A percentile compares a stretch with the other conserved stretches of the same genome.
Evolutionary conservation across 2,329 filamentous ascomycete species (phyloP).

Genomic region (Lecanicillium sp.): DNA sequence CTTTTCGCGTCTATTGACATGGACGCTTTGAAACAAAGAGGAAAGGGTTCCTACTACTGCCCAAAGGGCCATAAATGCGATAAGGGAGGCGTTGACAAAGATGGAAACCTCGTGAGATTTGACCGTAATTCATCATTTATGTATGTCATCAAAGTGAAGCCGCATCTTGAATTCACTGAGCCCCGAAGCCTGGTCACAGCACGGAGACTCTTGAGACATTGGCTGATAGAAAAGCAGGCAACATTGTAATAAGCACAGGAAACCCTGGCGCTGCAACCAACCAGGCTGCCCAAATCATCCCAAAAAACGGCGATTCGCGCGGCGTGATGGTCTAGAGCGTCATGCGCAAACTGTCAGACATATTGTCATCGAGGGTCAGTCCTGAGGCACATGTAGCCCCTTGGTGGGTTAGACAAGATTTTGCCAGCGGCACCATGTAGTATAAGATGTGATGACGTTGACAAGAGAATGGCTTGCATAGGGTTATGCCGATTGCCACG

Average conservation of each 20-base stretch:
- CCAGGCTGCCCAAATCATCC: slow-evolving; percentile 32
- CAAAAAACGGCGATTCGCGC: slow-evolving; percentile 33
- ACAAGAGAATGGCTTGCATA: too few relatives aligned
- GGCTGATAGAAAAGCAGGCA: slow-evolving; percentile 21
- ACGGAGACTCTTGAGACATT: too few relatives aligned
- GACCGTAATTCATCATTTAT: slow-evolving; percentile 34
- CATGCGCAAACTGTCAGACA: slow-evolving; percentile 33
- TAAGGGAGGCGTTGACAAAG: slow-evolving; percentile 32
- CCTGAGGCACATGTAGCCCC: slow-evolving; percentile 16
- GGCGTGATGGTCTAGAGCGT: slow-evolving; percentile 32
- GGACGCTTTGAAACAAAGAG: slow-evolving; percentile 29
- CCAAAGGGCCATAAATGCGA: slow-evolving; percentile 26
- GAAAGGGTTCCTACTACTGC: slow-evolving; percentile 30
- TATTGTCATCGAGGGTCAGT: slow-evolving; percentile 14
- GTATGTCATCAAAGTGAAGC: slow-evolving; percentile 16
- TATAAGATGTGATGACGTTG: too few relatives aligned
- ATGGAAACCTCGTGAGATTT: slow-evolving; percentile 29
- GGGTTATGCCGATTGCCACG: too few relatives aligned
- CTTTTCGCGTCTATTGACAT: slow-evolving; percentile 28
- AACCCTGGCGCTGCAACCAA: slow-evolving; percentile 31
- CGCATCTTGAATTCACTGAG: too few relatives aligned
- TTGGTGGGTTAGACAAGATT: too few relatives aligned
- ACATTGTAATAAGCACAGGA: slow-evolving; percentile 35
- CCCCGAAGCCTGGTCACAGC: too few relatives aligned
- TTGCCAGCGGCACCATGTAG: too few relatives aligned